Percentiles rank a stretch among this genome's conserved stretches.
Conservation (phyloP, 2,329 filamentous ascomycete genomes). For the Cladosporium sp. region DNA sequence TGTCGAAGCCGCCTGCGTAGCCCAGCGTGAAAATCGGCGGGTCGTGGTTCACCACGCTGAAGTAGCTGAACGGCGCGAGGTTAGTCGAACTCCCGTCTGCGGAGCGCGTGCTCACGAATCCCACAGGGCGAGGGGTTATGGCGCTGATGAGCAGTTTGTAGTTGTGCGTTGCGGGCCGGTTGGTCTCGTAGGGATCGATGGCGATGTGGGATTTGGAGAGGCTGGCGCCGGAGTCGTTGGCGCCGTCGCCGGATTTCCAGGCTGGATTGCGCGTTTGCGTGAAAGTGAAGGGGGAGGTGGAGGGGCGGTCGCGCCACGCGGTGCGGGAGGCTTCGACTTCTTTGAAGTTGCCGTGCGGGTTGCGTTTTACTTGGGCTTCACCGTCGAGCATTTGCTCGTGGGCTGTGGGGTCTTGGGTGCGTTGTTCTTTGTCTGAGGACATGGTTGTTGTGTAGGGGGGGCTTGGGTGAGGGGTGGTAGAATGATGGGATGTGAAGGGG, state of each 20-base stretch:
- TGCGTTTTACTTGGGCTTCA: constrained; percentile 51
- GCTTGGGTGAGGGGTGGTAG: constrained; percentile 7
- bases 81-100: constrained; percentile 65
- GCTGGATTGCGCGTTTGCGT: constrained; percentile 61
- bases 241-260: constrained; percentile 64
- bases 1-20: constrained; percentile 52
- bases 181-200: constrained; percentile 76
- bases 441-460: too few species aligned
- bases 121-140: constrained; percentile 78
- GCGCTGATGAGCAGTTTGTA: constrained; percentile 89
- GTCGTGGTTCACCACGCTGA: constrained; percentile 78
- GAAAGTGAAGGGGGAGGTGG: constrained; percentile 45
- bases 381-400: constrained; percentile 37
- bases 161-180: constrained; percentile 66
- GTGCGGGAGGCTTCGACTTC: constrained; percentile 63
- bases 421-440: constrained; percentile 28
- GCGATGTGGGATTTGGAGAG: constrained; percentile 60
- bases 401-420: constrained; percentile 19
- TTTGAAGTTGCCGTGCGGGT: constrained; percentile 73
- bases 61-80: constrained; percentile 84
- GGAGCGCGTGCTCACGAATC: constrained; percentile 55
- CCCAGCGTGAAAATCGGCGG: constrained; percentile 75
- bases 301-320: constrained; percentile 47
- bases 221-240: constrained; percentile 53
- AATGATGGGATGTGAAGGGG: background rate